Evolutionary conservation across 2,329 filamentous ascomycete genomes (phyloP).

Genomic region (Aspergillus persii): DNA sequence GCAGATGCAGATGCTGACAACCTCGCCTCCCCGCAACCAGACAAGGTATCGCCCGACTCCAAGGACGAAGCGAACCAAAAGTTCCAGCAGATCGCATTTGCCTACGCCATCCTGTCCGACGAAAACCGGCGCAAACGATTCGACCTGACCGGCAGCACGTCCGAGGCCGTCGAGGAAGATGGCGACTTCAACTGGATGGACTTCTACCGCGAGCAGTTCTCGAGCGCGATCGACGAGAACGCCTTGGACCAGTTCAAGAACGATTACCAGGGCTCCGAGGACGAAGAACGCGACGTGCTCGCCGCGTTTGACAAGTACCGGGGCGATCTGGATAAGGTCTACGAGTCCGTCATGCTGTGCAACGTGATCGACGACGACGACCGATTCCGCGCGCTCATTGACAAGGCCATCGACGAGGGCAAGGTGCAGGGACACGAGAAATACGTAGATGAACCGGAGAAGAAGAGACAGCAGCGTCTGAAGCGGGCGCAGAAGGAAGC

Average conservation of each 20-base stretch:
- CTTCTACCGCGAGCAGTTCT: slow-evolving; percentile 84
- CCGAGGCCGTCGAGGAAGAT: slow-evolving; percentile 70
- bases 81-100: slow-evolving; percentile 90
- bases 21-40: slow-evolving; percentile 40
- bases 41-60: slow-evolving; percentile 70
- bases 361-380: slow-evolving; percentile 80
- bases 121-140: slow-evolving; percentile 77
- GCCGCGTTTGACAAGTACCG: slow-evolving; percentile 69
- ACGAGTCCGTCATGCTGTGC: slow-evolving; percentile 82
- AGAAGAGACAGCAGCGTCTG: slow-evolving; percentile 57
- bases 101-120: slow-evolving; percentile 90
- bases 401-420: slow-evolving; percentile 70
- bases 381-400: slow-evolving; percentile 76
- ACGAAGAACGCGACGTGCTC: slow-evolving; percentile 78
- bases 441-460: slow-evolving; percentile 73
- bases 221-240: slow-evolving; percentile 69
- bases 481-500: slow-evolving; percentile 66
- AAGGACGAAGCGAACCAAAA: slow-evolving; percentile 72
- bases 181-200: slow-evolving; percentile 84
- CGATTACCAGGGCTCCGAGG: slow-evolving; percentile 80
- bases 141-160: slow-evolving; percentile 84
- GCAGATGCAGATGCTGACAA: not conserved
- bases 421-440: slow-evolving; percentile 65
- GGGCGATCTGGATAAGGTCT: slow-evolving; percentile 75
- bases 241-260: slow-evolving; percentile 72